Conservation (phyloP, 768 basidiomycete genomes). For the Clavulina sp. region DNA sequence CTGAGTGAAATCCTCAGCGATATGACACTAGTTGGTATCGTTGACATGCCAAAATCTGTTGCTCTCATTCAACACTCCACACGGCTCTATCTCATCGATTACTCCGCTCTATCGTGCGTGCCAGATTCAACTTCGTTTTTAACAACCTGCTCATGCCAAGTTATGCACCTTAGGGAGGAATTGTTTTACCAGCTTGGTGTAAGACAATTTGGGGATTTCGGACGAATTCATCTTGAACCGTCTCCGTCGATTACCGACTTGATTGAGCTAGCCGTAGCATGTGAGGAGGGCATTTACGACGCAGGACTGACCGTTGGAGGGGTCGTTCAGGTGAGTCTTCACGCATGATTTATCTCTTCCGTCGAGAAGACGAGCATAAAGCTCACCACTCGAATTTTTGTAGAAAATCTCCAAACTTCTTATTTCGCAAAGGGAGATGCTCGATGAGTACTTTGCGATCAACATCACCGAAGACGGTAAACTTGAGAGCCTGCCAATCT, state of each 20-base stretch:
- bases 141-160: conserved; percentile 1
- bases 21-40: conserved; percentile 85
- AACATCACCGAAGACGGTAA: conserved; percentile 45
- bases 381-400: not conserved
- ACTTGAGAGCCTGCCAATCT: conserved; percentile 62
- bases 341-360: not conserved
- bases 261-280: conserved; percentile 60
- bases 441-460: conserved; percentile 81
- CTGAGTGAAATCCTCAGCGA: conserved; percentile 69
- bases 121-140: not conserved
- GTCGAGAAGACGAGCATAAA: too few relatives aligned
- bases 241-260: conserved; percentile 55
- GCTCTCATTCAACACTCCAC: conserved; percentile 78
- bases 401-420: conserved; percentile 52
- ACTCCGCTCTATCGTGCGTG: conserved; percentile 65
- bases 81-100: conserved; percentile 78
- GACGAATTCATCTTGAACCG: conserved; percentile 64
- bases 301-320: conserved; percentile 37
- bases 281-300: conserved; percentile 34
- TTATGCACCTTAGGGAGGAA: conserved; percentile 49
- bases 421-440: conserved; percentile 54
- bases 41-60: conserved; percentile 53
- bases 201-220: conserved; percentile 75
- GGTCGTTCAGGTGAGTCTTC: conserved; percentile 48
- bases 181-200: conserved; percentile 88